Conservation (phyloP, 192 early-diverging fungal genomes). For the Gaertneriomyces sp. region DNA sequence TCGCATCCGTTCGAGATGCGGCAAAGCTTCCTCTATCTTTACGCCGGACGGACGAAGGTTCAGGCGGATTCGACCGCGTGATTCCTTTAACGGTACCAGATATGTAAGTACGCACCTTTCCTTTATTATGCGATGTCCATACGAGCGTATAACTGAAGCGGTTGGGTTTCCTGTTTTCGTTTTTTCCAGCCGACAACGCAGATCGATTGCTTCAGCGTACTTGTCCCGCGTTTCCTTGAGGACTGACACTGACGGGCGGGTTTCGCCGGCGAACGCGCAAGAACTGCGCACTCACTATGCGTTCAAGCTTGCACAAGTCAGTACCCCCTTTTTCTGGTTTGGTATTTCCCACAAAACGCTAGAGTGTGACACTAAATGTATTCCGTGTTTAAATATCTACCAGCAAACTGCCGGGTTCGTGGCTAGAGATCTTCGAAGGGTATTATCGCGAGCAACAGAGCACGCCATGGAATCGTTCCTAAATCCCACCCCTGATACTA, state of each 20-base stretch:
- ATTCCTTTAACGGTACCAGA: constrained; percentile 13
- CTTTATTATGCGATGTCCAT: too few relatives aligned
- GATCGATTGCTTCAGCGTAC: constrained; percentile 4
- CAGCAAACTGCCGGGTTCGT: constrained; percentile 64
- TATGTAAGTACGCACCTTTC: constrained; percentile 2
- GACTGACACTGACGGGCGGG: not conserved
- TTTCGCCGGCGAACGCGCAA: too few relatives aligned
- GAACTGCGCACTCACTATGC: not conserved
- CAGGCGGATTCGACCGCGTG: constrained; percentile 25
- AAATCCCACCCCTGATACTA: constrained; percentile 20
- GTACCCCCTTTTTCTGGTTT: not conserved
- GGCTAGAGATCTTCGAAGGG: constrained; percentile 45
- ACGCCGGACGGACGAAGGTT: not conserved
- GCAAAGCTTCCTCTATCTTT: constrained; percentile 2
- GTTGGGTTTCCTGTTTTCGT: not conserved
- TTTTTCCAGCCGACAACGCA: constrained; percentile 14
- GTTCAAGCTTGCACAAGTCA: constrained; percentile 5
- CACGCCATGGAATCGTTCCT: constrained; percentile 34
- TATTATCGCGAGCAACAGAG: constrained; percentile 23
- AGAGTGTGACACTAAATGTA: not conserved
- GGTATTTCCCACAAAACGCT: not conserved
- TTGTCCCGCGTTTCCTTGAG: constrained; percentile 1
- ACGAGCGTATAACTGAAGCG: not conserved
- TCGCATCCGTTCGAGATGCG: constrained; percentile 9
- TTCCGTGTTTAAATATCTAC: too few relatives aligned